These are phyloP conservation scores for Hansenula sp. DNA, from an alignment of 1,139 yeast species.

Conservation along the genomic window DNA sequence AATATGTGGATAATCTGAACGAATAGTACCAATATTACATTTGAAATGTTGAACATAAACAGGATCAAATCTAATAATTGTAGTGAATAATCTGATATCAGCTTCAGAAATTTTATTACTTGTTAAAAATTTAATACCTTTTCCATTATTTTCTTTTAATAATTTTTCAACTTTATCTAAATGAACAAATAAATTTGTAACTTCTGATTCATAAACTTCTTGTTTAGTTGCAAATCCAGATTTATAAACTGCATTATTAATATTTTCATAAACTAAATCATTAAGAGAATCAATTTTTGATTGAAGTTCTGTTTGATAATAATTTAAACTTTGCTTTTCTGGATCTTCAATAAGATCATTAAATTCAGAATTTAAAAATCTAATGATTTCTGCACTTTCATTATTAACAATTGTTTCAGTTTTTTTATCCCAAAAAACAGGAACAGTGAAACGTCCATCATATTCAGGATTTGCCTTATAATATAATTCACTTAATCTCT, in stretches of 20 bases:
- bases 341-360: constrained; percentile 44
- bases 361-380: constrained; percentile 76
- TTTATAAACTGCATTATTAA: constrained; percentile 94
- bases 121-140: constrained; percentile 44
- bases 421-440: constrained; percentile 88
- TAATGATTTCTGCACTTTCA: constrained; percentile 83
- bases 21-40: constrained; percentile 79
- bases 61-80: constrained; percentile 84
- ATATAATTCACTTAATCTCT: constrained; percentile 66
- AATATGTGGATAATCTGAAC: constrained; percentile 73
- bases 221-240: constrained; percentile 86
- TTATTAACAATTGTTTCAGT: constrained; percentile 80
- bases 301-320: constrained; percentile 56
- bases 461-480: constrained; percentile 73
- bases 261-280: constrained; percentile 77
- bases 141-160: constrained; percentile 41
- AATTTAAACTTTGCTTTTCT: constrained; percentile 45
- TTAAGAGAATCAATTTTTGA: constrained; percentile 70
- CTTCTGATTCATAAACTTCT: constrained; percentile 76
- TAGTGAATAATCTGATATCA: constrained; percentile 78
- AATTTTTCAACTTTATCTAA: constrained; percentile 73
- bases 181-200: constrained; percentile 57
- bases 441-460: constrained; percentile 83
- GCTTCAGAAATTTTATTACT: constrained; percentile 82
- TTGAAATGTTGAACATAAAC: constrained; percentile 94